Evolutionary conservation across 768 basidiomycete genomes (phyloP).

Genomic region (Xerocomellus dryophilus): DNA sequence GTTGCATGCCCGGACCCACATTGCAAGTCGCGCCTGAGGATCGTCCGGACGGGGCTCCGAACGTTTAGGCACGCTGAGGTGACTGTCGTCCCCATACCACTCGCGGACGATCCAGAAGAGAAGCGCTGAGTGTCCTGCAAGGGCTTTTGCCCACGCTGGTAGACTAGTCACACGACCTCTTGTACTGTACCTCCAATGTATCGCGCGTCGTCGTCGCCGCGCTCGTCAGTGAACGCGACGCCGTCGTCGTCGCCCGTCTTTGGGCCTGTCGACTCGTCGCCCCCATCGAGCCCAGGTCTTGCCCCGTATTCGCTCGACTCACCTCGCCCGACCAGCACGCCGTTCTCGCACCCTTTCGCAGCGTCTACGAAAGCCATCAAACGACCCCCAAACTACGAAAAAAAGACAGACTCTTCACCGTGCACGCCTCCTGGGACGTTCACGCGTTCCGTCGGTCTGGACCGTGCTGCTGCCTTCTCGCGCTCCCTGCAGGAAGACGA

Average conservation of each 20-base stretch:
- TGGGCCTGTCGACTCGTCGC: constrained; percentile 38
- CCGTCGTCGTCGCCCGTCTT: constrained; percentile 49
- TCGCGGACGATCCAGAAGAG: not conserved
- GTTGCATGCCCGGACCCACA: constrained; percentile 67
- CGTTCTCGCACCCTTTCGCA: constrained; percentile 50
- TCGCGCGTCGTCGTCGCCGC: constrained; percentile 1
- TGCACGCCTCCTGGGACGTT: constrained; percentile 23
- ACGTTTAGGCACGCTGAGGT: constrained; percentile 54
- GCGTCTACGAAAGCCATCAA: constrained; percentile 51
- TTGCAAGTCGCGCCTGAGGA: constrained; percentile 54
- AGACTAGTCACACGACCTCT: not conserved
- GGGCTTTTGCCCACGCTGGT: too few relatives aligned
- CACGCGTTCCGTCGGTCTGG: constrained; percentile 14
- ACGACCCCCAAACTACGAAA: constrained; percentile 45
- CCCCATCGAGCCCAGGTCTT: constrained; percentile 33
- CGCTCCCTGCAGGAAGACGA: constrained; percentile 29
- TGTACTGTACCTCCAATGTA: not conserved
- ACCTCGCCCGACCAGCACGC: constrained; percentile 17
- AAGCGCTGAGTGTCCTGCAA: too few relatives aligned
- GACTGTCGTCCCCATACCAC: constrained; percentile 42
- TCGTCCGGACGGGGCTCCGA: constrained; percentile 48
- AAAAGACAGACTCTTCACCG: constrained; percentile 25
- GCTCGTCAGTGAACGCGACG: constrained; percentile 35
- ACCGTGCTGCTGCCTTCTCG: constrained; percentile 8
- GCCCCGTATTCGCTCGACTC: constrained; percentile 29